Evolutionary conservation across 2,329 filamentous ascomycete species (phyloP), one percentile per base, ranked within the genome.

Genomic region (Cylindrodendrum hubeiense): DNA sequence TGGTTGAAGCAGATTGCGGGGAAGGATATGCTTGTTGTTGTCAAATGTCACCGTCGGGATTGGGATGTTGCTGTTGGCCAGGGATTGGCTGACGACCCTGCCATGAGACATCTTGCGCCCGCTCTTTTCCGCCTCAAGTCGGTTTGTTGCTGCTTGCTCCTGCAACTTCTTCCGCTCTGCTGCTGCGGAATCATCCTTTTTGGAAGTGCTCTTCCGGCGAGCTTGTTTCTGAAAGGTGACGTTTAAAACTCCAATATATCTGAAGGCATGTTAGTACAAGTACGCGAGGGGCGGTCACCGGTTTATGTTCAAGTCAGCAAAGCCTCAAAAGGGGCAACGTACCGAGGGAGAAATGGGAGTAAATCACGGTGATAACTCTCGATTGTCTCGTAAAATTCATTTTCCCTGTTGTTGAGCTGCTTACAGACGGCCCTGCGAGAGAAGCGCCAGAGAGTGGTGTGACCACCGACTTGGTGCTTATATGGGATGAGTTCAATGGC

Each of bases 351-450:
- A 77, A 98, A 99, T 44, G 92, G 90, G 65, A 99, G 83, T 74
- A 99, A 86, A 76, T 97, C 92, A 69, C 94, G 93, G 79, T 99
- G 95, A 71, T 93, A 90, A 75, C 89, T 90, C 83, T 99, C 96
- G 74, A 98, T 93, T 59, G 91, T 96, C 81, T 99, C 96, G 79
- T 99, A 99, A 78, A 99, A 99, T 81, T 97, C 94, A 80, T 99
- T 99, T 78, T 99, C 96, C 75, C 95, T 89, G 78, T 97, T 99
- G 79, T 97, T 99, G 76, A 99, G 87, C 81, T 98, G 94, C 81
- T 99, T 99, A 85, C 96, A 99, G 12, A 99, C 95, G 60, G 96
- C 96, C 74, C 95, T 89, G 71, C 94, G 91, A 19, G 96, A 98
- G 77, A 99, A 98, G 44, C 95, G 91, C 87, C 97, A 99, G 37